Evolutionary conservation across 257 asterid genomes (phyloP), one percentile per base, ranked within the genome.

Genomic region (Fraxinus excelsior): DNA sequence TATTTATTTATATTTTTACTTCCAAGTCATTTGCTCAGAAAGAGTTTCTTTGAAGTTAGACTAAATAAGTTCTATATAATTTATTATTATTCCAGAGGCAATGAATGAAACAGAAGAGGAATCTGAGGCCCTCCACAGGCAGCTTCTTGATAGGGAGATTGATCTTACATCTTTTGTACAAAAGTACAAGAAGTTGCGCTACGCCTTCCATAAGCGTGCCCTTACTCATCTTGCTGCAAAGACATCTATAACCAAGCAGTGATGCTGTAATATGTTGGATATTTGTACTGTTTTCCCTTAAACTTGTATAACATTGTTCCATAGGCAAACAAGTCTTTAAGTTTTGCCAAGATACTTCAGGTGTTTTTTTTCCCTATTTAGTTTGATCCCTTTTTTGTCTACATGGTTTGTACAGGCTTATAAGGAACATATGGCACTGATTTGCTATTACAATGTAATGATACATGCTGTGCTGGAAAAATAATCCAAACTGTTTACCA

Each of bases 141-240:
- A 93, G 89, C 96, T 93, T 70, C 93, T 95, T 76, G 93, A 87
- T 56, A 69, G 87, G 68, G 97, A 93, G 83, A 87, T 84, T 9
- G 98, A 96, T 81, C 86, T 88, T 31, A 19, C 91, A 68, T 78
- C 91, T 23, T 96, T 91, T 40, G 84, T 91, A 31, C 97, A 88
- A 76, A 96, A 91, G 80, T 91, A 90, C 87, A 96, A 90, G 93
- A 96, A 93, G 87, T 77, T 89, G 85, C 91, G 97, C 10, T 23
- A 75, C 53, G 80, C 90, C 0, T 91, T 85, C 82, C 98, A 96
- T 69, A 93, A 81, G 72, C 92, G 94, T 1, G 88, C 98, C 23
- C 94, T 96, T 28, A 90, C 92, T 38, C 97, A 89, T 79, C 94
- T 93, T 85, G 94, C 97, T 49, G 98, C 96, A 53, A 96, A 86